These are phyloP conservation scores for Bruguiera sexangula DNA, from an alignment of 345 rosid genomes.

Conservation along the genomic window DNA sequence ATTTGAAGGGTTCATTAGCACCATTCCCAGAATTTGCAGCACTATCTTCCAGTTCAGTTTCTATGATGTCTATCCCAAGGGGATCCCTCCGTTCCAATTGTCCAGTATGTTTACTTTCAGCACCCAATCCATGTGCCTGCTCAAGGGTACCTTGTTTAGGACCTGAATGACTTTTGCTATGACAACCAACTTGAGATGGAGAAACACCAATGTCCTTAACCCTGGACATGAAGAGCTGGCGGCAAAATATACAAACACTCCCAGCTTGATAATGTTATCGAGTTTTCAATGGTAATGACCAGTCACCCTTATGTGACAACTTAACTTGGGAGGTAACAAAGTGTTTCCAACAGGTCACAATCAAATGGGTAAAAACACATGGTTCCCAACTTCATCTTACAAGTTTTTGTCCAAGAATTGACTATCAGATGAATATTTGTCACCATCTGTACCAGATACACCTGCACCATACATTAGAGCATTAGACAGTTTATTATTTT, in stretches of 20 bases:
- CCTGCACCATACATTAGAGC: constrained; percentile 8
- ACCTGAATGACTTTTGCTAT: constrained; percentile 7
- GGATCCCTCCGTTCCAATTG: constrained; percentile 11
- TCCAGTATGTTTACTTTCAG: constrained; percentile 2
- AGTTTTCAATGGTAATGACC: neutral
- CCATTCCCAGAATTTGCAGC: constrained; percentile 15
- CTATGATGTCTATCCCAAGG: constrained; percentile 13
- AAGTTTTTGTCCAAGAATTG: neutral
- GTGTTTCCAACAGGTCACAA: neutral
- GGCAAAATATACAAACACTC: constrained; percentile 5
- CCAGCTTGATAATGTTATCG: neutral
- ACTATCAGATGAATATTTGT: neutral
- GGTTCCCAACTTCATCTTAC: neutral
- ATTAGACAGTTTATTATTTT: neutral
- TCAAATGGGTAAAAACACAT: neutral
- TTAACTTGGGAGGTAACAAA: too few relatives aligned
- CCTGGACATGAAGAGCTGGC: constrained; percentile 23
- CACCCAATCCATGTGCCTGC: constrained; percentile 5
- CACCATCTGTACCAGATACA: neutral
- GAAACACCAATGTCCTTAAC: constrained; percentile 24
- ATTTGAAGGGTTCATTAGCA: constrained; percentile 8
- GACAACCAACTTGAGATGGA: constrained; percentile 18
- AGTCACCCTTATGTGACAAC: too few relatives aligned
- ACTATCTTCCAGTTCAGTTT: constrained; percentile 15
- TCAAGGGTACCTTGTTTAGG: constrained; percentile 13